Evolutionary conservation across 2,329 filamentous ascomycete genomes (phyloP).

Genomic region (Calonectria hawksworthii): DNA sequence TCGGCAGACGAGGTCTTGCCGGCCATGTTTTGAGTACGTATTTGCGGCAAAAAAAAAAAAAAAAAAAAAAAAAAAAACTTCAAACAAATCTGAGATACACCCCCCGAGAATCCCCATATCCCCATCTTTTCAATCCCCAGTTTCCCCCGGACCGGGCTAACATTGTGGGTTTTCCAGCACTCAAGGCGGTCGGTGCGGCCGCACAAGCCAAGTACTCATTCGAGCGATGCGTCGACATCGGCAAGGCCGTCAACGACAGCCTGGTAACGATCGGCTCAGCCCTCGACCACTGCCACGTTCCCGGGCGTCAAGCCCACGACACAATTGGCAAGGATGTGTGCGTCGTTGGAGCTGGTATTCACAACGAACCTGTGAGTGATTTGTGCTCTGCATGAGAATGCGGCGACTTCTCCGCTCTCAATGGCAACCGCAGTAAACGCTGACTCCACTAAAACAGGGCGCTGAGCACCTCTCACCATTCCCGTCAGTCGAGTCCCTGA

Average conservation of each 20-base stretch:
- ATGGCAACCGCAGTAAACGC: not conserved
- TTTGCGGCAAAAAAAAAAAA: not conserved
- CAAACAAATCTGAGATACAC: not conserved
- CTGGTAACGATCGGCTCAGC: constrained; percentile 23
- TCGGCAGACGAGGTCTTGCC: constrained; percentile 18
- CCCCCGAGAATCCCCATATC: not conserved
- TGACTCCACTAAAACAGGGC: constrained; percentile 11
- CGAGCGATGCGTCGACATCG: constrained; percentile 23
- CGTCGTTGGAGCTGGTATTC: constrained; percentile 22
- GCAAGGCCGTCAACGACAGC: constrained; percentile 20
- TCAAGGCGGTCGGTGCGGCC: constrained; percentile 27
- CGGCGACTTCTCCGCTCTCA: not conserved
- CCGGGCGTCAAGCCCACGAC: constrained; percentile 20
- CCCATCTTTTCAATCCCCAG: not conserved
- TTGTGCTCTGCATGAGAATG: constrained; percentile 1
- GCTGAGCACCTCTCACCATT: constrained; percentile 22
- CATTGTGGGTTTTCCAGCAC: constrained; percentile 8
- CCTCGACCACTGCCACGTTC: constrained; percentile 23
- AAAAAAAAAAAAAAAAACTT: not conserved
- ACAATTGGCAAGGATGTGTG: constrained; percentile 19
- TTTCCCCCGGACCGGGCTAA: not conserved
- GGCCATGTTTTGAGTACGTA: constrained; percentile 22
- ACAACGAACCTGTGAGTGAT: constrained; percentile 26
- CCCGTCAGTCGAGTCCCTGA: constrained; percentile 21
- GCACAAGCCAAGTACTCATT: constrained; percentile 22